Conservation (phyloP, 148 eudicot genomes). For the Chenopodium quinoa region DNA sequence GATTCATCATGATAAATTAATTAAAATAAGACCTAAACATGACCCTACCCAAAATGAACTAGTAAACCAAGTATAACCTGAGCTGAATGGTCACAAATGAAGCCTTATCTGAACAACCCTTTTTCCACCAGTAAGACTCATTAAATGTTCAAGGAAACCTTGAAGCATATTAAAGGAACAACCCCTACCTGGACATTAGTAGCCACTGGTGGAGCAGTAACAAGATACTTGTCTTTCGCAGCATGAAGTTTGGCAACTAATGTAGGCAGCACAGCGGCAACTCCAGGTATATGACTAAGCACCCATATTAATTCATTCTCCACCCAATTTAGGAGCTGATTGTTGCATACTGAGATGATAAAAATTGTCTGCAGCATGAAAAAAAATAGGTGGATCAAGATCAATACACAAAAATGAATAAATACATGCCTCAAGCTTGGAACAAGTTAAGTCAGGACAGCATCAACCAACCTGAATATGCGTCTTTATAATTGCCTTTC, state of each 20-base stretch:
- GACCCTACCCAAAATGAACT: background rate
- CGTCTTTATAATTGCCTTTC: conserved; percentile 92
- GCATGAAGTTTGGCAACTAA: conserved; percentile 68
- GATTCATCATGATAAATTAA: too few species aligned
- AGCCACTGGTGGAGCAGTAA: conserved; percentile 55
- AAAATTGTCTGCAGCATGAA: conserved; percentile 69
- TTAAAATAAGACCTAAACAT: background rate
- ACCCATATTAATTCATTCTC: conserved; percentile 90
- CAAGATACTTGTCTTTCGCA: conserved; percentile 74
- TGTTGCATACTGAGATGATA: conserved; percentile 88
- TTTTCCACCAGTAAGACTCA: background rate
- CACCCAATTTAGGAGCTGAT: conserved; percentile 91
- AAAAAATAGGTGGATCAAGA: background rate
- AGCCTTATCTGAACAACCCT: background rate
- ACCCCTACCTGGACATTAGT: conserved; percentile 59
- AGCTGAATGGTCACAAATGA: background rate
- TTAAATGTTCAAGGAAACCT: background rate
- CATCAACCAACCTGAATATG: conserved; percentile 75
- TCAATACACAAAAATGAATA: conserved; percentile 12
- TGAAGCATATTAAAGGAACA: background rate
- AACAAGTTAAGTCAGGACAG: background rate
- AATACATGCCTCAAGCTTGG: conserved; percentile 8
- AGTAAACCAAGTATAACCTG: background rate
- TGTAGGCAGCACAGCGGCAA: conserved; percentile 56
- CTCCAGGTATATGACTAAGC: conserved; percentile 73